Base-by-base conservation (phyloP, 2,329 filamentous ascomycete genomes). In the Fusarium agapanthi region DNA sequence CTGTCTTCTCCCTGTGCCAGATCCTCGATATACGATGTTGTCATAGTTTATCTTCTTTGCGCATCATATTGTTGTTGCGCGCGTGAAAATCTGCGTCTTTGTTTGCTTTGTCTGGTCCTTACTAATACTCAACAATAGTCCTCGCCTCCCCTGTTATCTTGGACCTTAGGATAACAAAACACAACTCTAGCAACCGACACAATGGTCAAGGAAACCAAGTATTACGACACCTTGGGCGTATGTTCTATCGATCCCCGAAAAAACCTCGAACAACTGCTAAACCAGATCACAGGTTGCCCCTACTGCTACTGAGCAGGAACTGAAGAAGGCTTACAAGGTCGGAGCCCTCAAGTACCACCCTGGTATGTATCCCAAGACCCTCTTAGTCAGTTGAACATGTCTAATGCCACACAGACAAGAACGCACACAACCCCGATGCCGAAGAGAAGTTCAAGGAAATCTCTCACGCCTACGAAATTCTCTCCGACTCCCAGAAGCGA, bases 361-460 rank as follows among this genome's bases (percentile, higher is more conserved):
- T 81, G 92, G 92, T 94, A 88, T 75, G 89, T 82, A 66, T 35
- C n/a, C 32, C 13, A 37, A 59, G 26, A 14, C 61, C n/a, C 43
- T 7, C 24, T 16, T 16, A 16, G 35, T 41, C 7, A 24, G 32
- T 35, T 30, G 15, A 18, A n/a, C 22, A 26, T 55, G 34, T 51
- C 75, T 77, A 61, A 78, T 63, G 35, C 63, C 66, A 32, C 64
- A 43, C 76, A 97, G 95, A 99, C 85, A 99, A 99, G 89, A 99
- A 99, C 84, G 90, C 92, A 74, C 91, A 96, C 86, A 97, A 97
- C 86, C 95, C 95, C 44, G 93, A 91, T 32, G 95, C 96, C 57
- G 95, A 95, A 77, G 95, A 97, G 70, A 99, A 98, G 85, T 99
- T 99, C 91, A 98, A 99, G 87, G 95, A 98, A 79, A 89, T 98